phyloP scores from a whole-genome alignment of 768 basidiomycete genomes.

The Termitomyces sp. region DNA sequence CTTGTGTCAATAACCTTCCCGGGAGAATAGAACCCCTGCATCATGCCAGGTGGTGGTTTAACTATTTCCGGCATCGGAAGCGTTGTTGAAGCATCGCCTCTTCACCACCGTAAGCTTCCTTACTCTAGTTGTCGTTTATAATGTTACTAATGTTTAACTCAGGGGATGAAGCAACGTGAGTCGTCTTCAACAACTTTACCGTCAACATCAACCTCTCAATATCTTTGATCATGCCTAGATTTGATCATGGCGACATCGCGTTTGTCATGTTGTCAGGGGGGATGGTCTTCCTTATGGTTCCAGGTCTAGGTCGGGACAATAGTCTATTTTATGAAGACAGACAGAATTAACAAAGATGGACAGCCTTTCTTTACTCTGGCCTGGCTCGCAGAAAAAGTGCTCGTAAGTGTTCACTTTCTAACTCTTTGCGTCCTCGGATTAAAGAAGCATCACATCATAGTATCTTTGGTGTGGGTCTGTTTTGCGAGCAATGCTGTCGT shows the following conservation, averaged over 20 bases:
- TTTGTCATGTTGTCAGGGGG: constrained; percentile 66
- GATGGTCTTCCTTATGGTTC: constrained; percentile 75
- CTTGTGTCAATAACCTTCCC: background rate
- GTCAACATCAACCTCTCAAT: background rate
- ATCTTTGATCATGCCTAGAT: constrained; percentile 30
- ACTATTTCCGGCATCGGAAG: constrained; percentile 1
- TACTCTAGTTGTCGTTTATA: background rate
- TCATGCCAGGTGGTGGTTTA: constrained; percentile 7
- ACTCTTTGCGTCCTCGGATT: background rate
- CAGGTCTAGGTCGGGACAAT: constrained; percentile 50
- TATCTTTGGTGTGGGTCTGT: constrained; percentile 74
- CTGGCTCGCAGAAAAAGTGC: constrained; percentile 64
- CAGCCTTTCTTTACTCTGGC: constrained; percentile 72
- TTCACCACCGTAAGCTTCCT: constrained; percentile 11
- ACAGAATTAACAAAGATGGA: background rate
- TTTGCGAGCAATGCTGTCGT: constrained; percentile 68
- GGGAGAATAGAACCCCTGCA: background rate
- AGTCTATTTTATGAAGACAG: background rate
- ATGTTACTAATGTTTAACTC: background rate
- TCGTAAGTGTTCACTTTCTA: constrained; percentile 22
- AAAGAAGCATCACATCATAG: constrained; percentile 18
- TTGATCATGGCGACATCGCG: constrained; percentile 64
- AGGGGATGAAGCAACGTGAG: constrained; percentile 17
- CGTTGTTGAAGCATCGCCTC: background rate
- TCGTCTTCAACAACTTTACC: background rate